phyloP scores from a whole-genome alignment of 139 green algal species.

The Astrephomene gubernaculifera region DNA sequence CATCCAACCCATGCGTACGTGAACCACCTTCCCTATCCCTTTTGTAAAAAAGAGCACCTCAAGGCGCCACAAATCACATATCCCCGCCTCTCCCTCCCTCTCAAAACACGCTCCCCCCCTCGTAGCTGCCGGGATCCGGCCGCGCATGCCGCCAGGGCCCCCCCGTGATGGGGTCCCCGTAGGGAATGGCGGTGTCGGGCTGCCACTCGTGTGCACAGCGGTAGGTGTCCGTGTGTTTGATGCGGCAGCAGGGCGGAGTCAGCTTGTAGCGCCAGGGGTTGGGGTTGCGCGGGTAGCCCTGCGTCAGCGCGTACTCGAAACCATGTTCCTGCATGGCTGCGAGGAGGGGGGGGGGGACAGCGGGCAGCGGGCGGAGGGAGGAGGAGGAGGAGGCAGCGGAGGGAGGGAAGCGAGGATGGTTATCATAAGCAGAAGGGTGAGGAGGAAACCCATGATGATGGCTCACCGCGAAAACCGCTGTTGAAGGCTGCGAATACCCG shows the following conservation, averaged over 20 bases:
- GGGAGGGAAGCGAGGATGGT: too few species aligned
- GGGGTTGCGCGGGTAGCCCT: slow-evolving; percentile 55
- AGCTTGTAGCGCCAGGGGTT: slow-evolving; percentile 65
- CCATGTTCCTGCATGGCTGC: slow-evolving; percentile 60
- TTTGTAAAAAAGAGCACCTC: too few species aligned
- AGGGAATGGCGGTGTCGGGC: slow-evolving; percentile 53
- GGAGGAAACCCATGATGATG: too few species aligned
- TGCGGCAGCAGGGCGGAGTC: slow-evolving; percentile 54
- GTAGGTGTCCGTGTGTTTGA: slow-evolving; percentile 61
- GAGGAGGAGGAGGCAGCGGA: too few species aligned
- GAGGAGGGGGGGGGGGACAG: not conserved
- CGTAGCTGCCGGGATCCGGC: slow-evolving; percentile 50
- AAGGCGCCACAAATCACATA: too few species aligned
- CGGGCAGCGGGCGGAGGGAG: not conserved
- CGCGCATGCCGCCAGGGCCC: slow-evolving; percentile 38
- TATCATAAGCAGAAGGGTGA: too few species aligned
- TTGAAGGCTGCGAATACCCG: too few species aligned
- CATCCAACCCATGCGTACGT: too few species aligned
- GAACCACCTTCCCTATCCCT: too few species aligned
- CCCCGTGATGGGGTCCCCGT: slow-evolving; percentile 53
- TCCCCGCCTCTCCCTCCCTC: too few species aligned
- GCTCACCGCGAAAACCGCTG: too few species aligned
- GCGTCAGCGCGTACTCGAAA: slow-evolving; percentile 59
- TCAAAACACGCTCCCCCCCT: slow-evolving; percentile 50
- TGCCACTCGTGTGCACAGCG: slow-evolving; percentile 54